phyloP scores from a whole-genome alignment of 352 stramenopile genomes.

The Globisporangium iwayamae region DNA sequence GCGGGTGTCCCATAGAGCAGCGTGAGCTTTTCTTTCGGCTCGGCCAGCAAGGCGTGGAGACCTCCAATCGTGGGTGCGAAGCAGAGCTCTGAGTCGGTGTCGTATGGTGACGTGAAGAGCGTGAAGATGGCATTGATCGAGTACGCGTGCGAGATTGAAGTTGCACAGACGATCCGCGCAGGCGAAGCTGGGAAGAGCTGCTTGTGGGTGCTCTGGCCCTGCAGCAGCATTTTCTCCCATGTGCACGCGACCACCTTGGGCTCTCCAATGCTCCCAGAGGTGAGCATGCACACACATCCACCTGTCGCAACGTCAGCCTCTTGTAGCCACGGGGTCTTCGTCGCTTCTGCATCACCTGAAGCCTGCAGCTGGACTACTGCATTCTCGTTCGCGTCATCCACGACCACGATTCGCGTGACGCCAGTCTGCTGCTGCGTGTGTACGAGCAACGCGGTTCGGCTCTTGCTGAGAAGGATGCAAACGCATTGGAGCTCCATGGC shows the following conservation, averaged over 20 bases:
- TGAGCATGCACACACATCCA: conserved; percentile 75
- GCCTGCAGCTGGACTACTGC: conserved; percentile 21
- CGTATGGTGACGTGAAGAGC: conserved; percentile 63
- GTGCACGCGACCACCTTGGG: conserved; percentile 78
- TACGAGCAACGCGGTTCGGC: conserved; percentile 42
- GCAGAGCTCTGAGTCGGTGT: conserved; percentile 62
- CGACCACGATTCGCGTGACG: conserved; percentile 51
- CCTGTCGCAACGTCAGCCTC: conserved; percentile 26
- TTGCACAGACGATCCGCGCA: conserved; percentile 65
- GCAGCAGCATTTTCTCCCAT: conserved; percentile 73
- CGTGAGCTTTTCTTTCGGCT: conserved; percentile 36
- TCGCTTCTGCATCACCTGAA: not conserved
- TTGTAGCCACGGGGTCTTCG: conserved; percentile 29
- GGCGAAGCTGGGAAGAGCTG: conserved; percentile 64
- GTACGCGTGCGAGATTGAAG: conserved; percentile 83
- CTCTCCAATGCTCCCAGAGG: conserved; percentile 71
- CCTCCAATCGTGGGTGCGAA: conserved; percentile 50
- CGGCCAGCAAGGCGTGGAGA: conserved; percentile 45
- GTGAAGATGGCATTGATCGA: conserved; percentile 86
- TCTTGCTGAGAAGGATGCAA: conserved; percentile 46
- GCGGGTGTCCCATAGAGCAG: conserved; percentile 76
- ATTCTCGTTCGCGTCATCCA: conserved; percentile 28
- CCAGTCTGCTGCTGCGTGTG: conserved; percentile 56
- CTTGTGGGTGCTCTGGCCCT: conserved; percentile 72
- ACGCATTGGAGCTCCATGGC: conserved; percentile 63